phyloP scores from a whole-genome alignment of 441 rosid species.

The Mallotus repandus region DNA sequence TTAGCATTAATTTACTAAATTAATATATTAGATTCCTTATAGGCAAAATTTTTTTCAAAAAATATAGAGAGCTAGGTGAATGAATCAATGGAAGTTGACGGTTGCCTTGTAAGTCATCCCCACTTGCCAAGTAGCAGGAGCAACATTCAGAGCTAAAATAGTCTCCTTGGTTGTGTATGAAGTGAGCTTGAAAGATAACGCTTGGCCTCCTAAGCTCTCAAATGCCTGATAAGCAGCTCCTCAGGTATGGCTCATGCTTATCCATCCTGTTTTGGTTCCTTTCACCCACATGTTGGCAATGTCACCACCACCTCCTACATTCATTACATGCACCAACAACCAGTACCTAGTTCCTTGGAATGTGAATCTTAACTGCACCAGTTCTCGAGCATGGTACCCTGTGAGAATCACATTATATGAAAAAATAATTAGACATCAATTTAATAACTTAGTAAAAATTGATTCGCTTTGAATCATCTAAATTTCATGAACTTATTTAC shows the following conservation, averaged over 20 bases:
- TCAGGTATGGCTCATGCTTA: slow-evolving; percentile 87
- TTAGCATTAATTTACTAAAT: too few species aligned
- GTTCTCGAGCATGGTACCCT: slow-evolving; percentile 61
- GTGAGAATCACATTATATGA: neutral
- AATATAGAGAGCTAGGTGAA: neutral
- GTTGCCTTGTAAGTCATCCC: slow-evolving; percentile 50
- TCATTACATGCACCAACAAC: slow-evolving; percentile 78
- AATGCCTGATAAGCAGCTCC: slow-evolving; percentile 92
- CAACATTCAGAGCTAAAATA: slow-evolving; percentile 55
- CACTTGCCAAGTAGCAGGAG: slow-evolving; percentile 60
- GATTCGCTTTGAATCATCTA: too few species aligned
- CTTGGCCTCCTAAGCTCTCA: slow-evolving; percentile 60
- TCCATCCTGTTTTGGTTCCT: slow-evolving; percentile 79
- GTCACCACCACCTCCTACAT: slow-evolving; percentile 84
- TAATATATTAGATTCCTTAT: too few species aligned
- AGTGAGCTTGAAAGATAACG: slow-evolving; percentile 76
- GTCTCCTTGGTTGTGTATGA: slow-evolving; percentile 63
- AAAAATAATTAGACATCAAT: too few species aligned
- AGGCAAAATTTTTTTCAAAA: neutral
- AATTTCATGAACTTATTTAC: too few species aligned
- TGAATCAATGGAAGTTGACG: slow-evolving; percentile 59
- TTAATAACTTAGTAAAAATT: too few species aligned
- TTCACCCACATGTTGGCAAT: slow-evolving; percentile 77
- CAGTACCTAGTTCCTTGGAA: slow-evolving; percentile 84
- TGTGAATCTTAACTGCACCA: slow-evolving; percentile 61